A percentile compares a stretch with the other conserved stretches of the same genome.
Conservation (phyloP, 768 basidiomycete genomes). For the Leccinellum luteum region DNA sequence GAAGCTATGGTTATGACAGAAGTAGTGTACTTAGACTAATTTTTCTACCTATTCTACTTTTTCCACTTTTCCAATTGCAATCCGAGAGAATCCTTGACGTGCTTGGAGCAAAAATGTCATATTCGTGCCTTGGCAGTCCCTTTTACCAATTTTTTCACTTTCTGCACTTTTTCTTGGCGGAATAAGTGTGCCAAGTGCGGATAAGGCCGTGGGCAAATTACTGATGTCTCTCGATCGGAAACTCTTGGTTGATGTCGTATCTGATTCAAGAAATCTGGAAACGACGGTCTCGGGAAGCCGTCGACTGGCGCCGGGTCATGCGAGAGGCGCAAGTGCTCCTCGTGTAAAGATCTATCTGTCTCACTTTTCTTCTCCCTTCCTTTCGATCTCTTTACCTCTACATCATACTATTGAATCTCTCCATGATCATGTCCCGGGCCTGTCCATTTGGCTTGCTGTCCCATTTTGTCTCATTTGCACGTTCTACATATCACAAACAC, state of each 20-base stretch:
- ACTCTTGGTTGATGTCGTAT: slow-evolving; percentile 51
- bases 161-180: too few relatives aligned
- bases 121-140: too few relatives aligned
- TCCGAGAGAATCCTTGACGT: too few relatives aligned
- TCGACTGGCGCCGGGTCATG: slow-evolving; percentile 64
- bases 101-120: too few relatives aligned
- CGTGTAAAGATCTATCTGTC: slow-evolving; percentile 48
- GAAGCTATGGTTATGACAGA: too few relatives aligned
- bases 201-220: too few relatives aligned
- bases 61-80: too few relatives aligned
- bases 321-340: slow-evolving; percentile 52
- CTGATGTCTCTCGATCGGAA: slow-evolving; percentile 51
- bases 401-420: slow-evolving; percentile 2
- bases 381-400: background rate
- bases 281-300: slow-evolving; percentile 36
- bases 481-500: slow-evolving; percentile 6
- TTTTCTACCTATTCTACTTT: too few relatives aligned
- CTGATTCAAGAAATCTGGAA: slow-evolving; percentile 64
- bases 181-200: too few relatives aligned
- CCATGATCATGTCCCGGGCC: background rate
- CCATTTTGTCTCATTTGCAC: slow-evolving; percentile 10
- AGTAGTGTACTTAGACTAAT: too few relatives aligned
- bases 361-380: background rate
- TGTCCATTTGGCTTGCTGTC: slow-evolving; percentile 11
- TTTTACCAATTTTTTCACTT: too few relatives aligned